Percentiles rank a stretch among this genome's conserved stretches.
Evolutionary conservation across 2,329 filamentous ascomycete species (phyloP).

Genomic region (Pestalotiopsis sp.): DNA sequence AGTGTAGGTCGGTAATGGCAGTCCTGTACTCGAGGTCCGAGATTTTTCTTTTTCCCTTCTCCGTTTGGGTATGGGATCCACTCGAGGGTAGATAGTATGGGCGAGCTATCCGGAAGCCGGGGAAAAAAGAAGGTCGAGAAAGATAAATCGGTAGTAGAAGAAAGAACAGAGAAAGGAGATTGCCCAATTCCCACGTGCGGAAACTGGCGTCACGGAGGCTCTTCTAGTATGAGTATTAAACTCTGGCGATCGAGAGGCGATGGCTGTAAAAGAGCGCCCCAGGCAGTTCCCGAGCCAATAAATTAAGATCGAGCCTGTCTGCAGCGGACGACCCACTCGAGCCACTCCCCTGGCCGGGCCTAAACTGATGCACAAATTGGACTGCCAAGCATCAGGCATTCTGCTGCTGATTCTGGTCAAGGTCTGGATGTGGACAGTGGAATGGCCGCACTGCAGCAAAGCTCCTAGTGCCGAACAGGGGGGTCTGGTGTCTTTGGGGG

Average conservation of each 20-base stretch:
- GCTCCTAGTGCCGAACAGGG: neutral
- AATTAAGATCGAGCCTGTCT: constrained; percentile 13
- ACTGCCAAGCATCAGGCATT: constrained; percentile 12
- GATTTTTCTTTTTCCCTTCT: neutral
- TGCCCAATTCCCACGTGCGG: constrained; percentile 10
- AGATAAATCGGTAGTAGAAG: neutral
- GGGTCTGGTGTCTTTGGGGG: neutral
- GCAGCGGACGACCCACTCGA: neutral
- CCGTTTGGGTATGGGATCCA: neutral
- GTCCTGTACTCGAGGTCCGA: neutral
- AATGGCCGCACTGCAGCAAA: neutral
- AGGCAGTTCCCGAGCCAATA: constrained; percentile 7
- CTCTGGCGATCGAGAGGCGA: constrained; percentile 12
- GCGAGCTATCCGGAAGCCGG: neutral
- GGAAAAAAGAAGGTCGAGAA: neutral
- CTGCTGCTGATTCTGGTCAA: constrained; percentile 5
- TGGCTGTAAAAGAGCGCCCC: constrained; percentile 5
- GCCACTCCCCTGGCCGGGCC: constrained; percentile 3
- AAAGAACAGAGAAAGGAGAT: constrained; percentile 6
- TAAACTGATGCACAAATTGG: constrained; percentile 14
- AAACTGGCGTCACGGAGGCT: constrained; percentile 1
- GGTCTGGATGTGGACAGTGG: neutral
- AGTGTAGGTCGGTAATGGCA: neutral
- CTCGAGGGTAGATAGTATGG: neutral
- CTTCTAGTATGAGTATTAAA: constrained; percentile 13